Conservation (phyloP, 495 filamentous ascomycete species). For the Pyrenopolyporus hunteri region DNA sequence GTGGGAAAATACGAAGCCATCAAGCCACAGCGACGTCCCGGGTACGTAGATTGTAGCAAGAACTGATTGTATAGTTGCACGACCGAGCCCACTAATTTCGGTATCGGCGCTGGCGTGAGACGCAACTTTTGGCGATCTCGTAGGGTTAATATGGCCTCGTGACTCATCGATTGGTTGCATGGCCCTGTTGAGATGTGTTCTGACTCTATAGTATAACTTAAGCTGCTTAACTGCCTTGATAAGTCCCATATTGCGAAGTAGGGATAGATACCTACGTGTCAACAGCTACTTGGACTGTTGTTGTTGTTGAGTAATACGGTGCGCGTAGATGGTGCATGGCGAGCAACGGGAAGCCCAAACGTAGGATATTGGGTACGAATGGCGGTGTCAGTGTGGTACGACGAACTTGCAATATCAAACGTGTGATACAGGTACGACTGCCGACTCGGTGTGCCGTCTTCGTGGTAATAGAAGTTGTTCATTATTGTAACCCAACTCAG, state of each 20-base stretch:
- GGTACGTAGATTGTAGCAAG: neutral
- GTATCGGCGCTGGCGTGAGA: neutral
- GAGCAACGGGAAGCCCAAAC: neutral
- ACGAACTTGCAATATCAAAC: conserved; percentile 6
- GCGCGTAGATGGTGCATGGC: neutral
- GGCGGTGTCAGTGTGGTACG: neutral
- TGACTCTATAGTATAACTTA: neutral
- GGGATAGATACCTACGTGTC: neutral
- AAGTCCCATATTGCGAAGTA: neutral
- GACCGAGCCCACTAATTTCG: neutral
- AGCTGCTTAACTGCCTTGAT: neutral
- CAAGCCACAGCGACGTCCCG: neutral
- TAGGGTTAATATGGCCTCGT: neutral
- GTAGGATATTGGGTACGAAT: too few species aligned
- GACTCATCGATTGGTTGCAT: neutral
- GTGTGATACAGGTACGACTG: neutral
- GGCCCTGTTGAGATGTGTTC: neutral
- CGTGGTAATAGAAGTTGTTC: too few species aligned
- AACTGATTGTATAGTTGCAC: neutral
- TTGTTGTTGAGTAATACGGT: neutral
- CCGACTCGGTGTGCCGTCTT: too few species aligned
- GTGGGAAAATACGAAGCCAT: neutral
- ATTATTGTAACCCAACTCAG: too few species aligned
- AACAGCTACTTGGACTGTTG: neutral
- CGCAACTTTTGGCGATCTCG: neutral